Conservation (phyloP, 768 basidiomycete genomes). For the Russula vinacea region DNA sequence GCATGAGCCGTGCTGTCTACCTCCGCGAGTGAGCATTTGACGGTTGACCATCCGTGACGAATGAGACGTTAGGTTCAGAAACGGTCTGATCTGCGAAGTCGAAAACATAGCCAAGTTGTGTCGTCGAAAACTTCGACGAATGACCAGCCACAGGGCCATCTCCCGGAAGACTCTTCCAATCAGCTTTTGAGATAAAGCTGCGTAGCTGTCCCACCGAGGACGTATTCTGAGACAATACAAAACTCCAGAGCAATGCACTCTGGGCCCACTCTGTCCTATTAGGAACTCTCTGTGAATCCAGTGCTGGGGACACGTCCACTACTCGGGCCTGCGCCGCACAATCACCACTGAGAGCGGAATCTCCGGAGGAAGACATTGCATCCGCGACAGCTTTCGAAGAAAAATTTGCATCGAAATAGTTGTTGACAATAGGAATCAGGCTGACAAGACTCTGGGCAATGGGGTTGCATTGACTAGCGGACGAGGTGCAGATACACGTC, state of each 20-base stretch:
- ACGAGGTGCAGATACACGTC: slow-evolving; percentile 58
- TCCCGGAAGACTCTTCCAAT: slow-evolving; percentile 45
- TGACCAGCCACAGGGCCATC: slow-evolving; percentile 43
- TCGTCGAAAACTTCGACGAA: slow-evolving; percentile 41
- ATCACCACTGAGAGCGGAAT: slow-evolving; percentile 41
- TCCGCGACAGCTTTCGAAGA: slow-evolving; percentile 45
- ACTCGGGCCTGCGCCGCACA: slow-evolving; percentile 54
- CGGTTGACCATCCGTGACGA: slow-evolving; percentile 47
- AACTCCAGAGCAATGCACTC: slow-evolving; percentile 57
- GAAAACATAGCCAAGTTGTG: slow-evolving; percentile 51
- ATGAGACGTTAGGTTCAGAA: slow-evolving; percentile 44
- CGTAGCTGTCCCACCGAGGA: slow-evolving; percentile 42
- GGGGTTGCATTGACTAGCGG: slow-evolving; percentile 46
- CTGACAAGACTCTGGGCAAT: slow-evolving; percentile 53
- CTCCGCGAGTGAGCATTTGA: slow-evolving; percentile 44
- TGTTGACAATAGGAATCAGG: slow-evolving; percentile 50
- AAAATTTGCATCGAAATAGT: slow-evolving; percentile 46
- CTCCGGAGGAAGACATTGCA: slow-evolving; percentile 51
- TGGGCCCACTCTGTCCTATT: slow-evolving; percentile 59
- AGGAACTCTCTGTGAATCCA: slow-evolving; percentile 42
- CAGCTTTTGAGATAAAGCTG: slow-evolving; percentile 46
- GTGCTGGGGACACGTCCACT: slow-evolving; percentile 50
- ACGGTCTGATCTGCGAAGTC: slow-evolving; percentile 59
- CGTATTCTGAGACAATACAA: slow-evolving; percentile 50
- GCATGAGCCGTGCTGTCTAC: slow-evolving; percentile 41